Conservation (phyloP, 1,284 basidiomycete species). For the Tilletia setariae region DNA sequence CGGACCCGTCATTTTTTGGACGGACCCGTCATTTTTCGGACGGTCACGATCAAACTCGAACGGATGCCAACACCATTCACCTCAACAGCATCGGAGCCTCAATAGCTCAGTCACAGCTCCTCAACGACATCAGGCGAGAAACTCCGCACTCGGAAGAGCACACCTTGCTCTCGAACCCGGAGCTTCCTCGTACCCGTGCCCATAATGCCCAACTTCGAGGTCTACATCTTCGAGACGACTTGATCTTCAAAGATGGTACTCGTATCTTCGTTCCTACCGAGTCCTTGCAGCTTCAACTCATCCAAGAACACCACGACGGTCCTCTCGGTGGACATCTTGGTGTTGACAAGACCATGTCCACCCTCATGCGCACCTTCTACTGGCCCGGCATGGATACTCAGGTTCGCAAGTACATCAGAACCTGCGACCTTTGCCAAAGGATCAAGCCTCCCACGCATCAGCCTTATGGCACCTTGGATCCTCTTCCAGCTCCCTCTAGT, state of each 20-base stretch:
- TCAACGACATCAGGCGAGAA: neutral
- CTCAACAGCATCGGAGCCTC: too few species aligned
- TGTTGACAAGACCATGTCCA: too few species aligned
- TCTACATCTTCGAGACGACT: neutral
- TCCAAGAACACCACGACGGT: conserved; percentile 38
- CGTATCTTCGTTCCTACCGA: neutral
- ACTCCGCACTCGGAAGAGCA: neutral
- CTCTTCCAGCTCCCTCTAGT: too few species aligned
- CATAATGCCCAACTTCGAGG: neutral
- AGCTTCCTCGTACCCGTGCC: neutral
- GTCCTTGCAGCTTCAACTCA: conserved; percentile 19
- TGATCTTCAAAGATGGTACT: neutral
- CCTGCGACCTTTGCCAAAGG: conserved; percentile 17
- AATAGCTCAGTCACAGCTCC: too few species aligned
- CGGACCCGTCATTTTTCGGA: too few species aligned
- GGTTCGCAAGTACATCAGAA: conserved; percentile 23
- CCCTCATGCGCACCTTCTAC: too few species aligned
- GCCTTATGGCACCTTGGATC: too few species aligned
- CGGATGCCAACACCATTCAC: too few species aligned
- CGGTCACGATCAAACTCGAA: too few species aligned
- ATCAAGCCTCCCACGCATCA: conserved; percentile 19
- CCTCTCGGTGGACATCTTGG: too few species aligned
- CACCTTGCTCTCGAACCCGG: neutral
- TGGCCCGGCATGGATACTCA: too few species aligned
- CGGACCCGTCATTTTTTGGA: too few species aligned